Conservation (phyloP, 2,329 filamentous ascomycete genomes). For the Clonostachys chloroleuca region DNA sequence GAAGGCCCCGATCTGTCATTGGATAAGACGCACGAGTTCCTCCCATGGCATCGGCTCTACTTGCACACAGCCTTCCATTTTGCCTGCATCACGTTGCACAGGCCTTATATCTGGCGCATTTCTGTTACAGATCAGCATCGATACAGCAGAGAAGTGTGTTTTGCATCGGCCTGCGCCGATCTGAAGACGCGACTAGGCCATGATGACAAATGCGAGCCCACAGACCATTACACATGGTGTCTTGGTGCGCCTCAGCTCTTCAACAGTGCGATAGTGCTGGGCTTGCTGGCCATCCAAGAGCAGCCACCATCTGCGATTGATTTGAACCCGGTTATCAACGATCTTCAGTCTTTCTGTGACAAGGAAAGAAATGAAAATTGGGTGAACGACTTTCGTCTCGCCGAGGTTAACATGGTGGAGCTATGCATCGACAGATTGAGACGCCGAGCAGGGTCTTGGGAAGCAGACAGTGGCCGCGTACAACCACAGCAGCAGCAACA, state of each 20-base stretch:
- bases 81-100: conserved; percentile 29
- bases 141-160: conserved; percentile 30
- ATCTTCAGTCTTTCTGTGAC: conserved; percentile 32
- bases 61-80: conserved; percentile 33
- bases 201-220: conserved; percentile 19
- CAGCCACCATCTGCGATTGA: too few species aligned
- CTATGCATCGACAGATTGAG: conserved; percentile 29
- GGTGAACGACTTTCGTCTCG: conserved; percentile 31
- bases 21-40: conserved; percentile 17
- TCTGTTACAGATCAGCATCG: conserved; percentile 31
- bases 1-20: conserved; percentile 20
- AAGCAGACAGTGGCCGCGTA: too few species aligned
- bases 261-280: conserved; percentile 31
- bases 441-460: too few species aligned
- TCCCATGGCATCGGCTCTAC: conserved; percentile 29
- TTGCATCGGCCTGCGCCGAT: conserved; percentile 31
- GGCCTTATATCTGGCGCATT: conserved; percentile 27
- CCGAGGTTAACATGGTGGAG: conserved; percentile 34
- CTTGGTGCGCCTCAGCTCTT: conserved; percentile 30
- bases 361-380: conserved; percentile 30
- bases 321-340: conserved; percentile 30
- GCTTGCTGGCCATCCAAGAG: conserved; percentile 20
- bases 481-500: too few species aligned
- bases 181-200: conserved; percentile 25
- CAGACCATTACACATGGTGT: conserved; percentile 25